Base-by-base conservation (phyloP, 2,329 filamentous ascomycete species). In the Fusarium pseudoanthophilum region DNA sequence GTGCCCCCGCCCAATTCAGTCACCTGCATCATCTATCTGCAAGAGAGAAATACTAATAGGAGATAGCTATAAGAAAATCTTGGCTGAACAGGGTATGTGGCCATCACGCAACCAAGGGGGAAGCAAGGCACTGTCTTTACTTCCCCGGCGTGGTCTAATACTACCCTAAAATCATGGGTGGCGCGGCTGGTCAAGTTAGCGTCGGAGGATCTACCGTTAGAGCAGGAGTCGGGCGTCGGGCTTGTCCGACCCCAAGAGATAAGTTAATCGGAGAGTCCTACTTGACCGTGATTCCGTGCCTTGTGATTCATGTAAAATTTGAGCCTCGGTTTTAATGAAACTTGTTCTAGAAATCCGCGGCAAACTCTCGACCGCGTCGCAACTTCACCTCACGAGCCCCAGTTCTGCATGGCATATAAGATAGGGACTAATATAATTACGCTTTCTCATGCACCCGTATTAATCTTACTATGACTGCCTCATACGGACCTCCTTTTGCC, bases 391-490 rank as follows among this genome's bases (percentile, higher is more conserved):
- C 4, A 9, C 5, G 24, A 40, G 26, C 15, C 13, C 1, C 24
- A 26, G 14, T 28, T 20, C 13, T 55, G 5, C 3, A 13, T 28
- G 24, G 7, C 4, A n/a, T n/a, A 30, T 28, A 53, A 53, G 24
- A 11, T 28, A 28, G 20, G 4, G 2, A 18, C 5, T 13, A 10
- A 34, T 11, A 7, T n/a, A 2, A 20, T 51, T 0, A 2, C 3
- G 5, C 13, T 21, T 52, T 21, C 4, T 9, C 4, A 2, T 14
- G 1, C 0, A 16, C 0, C 7, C 24, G 13, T 9, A 0, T 2
- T 2, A 13, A 32, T 7, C 2, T 2, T 0, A 57, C 0, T 1
- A 57, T 45, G 53, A 11, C n/a, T 57, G 8, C 30, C 10, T n/a
- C n/a, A 4, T 36, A 34, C 4, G 7, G 3, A 21, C 55, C 55